Evolutionary conservation across 2,329 filamentous ascomycete species (phyloP), one percentile per base, ranked within the genome.

Genomic region (Pestalotiopsis sp.): DNA sequence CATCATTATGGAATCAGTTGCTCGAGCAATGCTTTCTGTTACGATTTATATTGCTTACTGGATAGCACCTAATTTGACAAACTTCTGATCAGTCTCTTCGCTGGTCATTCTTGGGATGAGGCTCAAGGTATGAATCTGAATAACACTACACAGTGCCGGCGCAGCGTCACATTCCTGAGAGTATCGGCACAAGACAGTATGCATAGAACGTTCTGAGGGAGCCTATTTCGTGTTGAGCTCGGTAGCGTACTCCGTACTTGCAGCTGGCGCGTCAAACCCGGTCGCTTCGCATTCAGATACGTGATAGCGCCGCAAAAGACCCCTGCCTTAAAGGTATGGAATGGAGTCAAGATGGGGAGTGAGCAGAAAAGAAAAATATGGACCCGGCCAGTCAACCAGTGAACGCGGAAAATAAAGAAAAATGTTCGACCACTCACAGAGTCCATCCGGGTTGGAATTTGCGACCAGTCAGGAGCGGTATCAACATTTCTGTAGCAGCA

Each of bases 361-460:
- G n/a, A 49, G n/a, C n/a, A 49, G 41, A n/a, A n/a, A 6, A n/a
- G 4, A 52, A n/a, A 52, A 52, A n/a, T 52, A 49, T 49, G 45
- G 45, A 20, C 3, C 45, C 45, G 20, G 17, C 45, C 45, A 52
- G 45, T 52, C 45, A 52, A n/a, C n/a, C 45, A 52, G 45, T 52
- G n/a, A n/a, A 20, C 61, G 61, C 41, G 38, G n/a, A 49, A 49
- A 64, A 64, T 52, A 39, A 36, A 45, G 38, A 20, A 17, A 62
- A 38, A 41, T 17, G 13, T 41, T 25, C 9, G 20, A 31, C 61
- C 61, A 64, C n/a, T 64, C 61, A 64, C 61, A 64, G 20, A 64
- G 27, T 64, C n/a, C 41, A 14, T 49, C n/a, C 20, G 25, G 61
- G 11, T 31, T 11, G 31, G 36, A 52, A 64, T 64, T 64, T 64